Percentiles rank a stretch among this genome's conserved stretches.
These are phyloP conservation scores for Meyerozyma elateridarum DNA, from an alignment of 1,139 yeast genomes.

Conservation along the genomic window DNA sequence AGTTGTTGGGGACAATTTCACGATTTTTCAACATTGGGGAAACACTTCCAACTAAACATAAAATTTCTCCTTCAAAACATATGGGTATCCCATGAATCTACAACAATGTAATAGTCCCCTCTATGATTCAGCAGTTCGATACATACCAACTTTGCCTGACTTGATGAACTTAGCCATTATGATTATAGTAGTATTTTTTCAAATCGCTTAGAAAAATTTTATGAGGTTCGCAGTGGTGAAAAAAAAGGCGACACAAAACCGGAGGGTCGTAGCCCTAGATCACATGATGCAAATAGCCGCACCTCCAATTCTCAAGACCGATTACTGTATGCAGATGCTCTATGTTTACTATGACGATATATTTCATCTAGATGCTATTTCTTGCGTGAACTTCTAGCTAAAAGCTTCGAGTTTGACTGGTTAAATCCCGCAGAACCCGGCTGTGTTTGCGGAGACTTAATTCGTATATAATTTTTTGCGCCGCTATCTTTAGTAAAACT, in stretches of 20 bases:
- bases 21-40: too few species aligned
- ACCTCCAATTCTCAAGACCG: too few species aligned
- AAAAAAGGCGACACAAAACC: conserved; percentile 4
- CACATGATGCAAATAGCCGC: too few species aligned
- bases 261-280: conserved; percentile 3
- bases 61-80: too few species aligned
- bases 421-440: conserved; percentile 22
- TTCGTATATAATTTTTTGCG: conserved; percentile 6
- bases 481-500: conserved; percentile 35
- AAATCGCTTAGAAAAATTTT: conserved; percentile 4
- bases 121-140: too few species aligned
- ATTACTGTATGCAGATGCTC: too few species aligned
- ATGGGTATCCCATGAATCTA: too few species aligned
- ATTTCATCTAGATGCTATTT: too few species aligned
- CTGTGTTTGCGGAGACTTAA: conserved; percentile 7
- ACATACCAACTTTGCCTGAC: conserved; percentile 99
- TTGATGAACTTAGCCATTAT: conserved; percentile 94
- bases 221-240: conserved; percentile 4
- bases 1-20: too few species aligned
- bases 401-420: conserved; percentile 38
- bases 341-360: too few species aligned
- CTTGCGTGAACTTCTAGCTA: conserved; percentile 40
- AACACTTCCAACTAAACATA: too few species aligned
- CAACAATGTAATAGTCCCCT: too few species aligned
- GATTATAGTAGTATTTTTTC: conserved; percentile 1